Evolutionary conservation across 2,329 filamentous ascomycete species (phyloP).

Genomic region (Fusarium multiceps): DNA sequence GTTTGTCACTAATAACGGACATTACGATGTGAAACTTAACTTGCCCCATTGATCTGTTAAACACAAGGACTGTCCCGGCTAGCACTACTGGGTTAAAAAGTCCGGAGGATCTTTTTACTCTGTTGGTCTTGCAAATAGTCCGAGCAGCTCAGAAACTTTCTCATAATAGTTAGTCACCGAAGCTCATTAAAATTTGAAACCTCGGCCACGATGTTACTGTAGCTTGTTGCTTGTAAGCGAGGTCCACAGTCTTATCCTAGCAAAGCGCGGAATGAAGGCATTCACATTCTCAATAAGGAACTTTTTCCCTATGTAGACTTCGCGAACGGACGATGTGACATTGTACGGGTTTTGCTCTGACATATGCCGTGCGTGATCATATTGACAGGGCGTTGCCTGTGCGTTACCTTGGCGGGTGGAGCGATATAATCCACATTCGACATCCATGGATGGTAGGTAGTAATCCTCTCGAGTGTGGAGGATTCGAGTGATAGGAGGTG

Average conservation of each 20-base stretch:
- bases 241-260: constrained; percentile 1
- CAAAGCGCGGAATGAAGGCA: background rate
- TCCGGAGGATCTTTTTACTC: constrained; percentile 1
- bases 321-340: constrained; percentile 19
- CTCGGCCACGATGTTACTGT: background rate
- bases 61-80: background rate
- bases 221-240: background rate
- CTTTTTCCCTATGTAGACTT: background rate
- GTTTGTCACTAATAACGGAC: background rate
- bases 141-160: background rate
- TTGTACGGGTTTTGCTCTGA: constrained; percentile 4
- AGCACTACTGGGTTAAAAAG: background rate
- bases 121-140: background rate
- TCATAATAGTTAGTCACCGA: background rate
- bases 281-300: background rate
- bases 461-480: background rate
- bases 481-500: background rate
- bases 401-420: background rate
- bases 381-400: background rate
- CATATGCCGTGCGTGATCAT: background rate
- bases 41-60: constrained; percentile 2
- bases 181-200: constrained; percentile 3
- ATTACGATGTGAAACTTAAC: background rate
- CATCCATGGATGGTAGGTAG: background rate
- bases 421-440: background rate